Base-by-base conservation (phyloP, 176 grass and related monocot genomes). In the Ensete ventricosum region DNA sequence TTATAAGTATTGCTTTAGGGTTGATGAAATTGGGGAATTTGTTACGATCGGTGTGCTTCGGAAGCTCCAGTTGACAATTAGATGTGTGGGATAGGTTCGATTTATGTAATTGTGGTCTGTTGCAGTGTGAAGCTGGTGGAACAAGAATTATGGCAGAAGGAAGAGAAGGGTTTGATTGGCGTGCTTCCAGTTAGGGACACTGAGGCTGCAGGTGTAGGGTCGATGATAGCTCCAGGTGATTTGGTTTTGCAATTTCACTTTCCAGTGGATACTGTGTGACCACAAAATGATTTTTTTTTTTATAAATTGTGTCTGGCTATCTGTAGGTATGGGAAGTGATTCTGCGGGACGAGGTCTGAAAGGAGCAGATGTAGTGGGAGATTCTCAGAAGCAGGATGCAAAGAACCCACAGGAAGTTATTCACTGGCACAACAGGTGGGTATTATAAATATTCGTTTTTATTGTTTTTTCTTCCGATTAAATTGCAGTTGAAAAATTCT, bases 51-150 rank as follows among this genome's bases (percentile, higher is more conserved):
- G 58, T 9, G 17, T 62, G 3, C 58, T 62, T n/a, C 16, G 58
- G 19, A n/a, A n/a, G 14, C 17, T 62, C 19, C 17, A 8, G 58
- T 20, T n/a, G 19, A 8, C 27, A 50, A 22, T 51, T 52, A 16
- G 34, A 2, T 50, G 16, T 50, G 6, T 69, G 6, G 2, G 9
- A 17, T 48, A 50, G 67, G 8, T 22, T 70, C 34, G 9, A 21
- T 6, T 62, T 62, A 11, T 20, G 34, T 6, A 19, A 20, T 70
- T 11, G 52, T 73, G 14, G 51, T 75, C 11, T 52, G 1, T 34
- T 88, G 74, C 88, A 99, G 95, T 76, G 95, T 99, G 65, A 99
- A 94, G 84, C 59, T 99, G 64, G 95, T 99, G 54, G 95, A 99
- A 76, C 95, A 99, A 83, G 95, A 99, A 77, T 82, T 99, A 25